Base-by-base conservation (phyloP, 331 rosid species). In the Malus hybrid region DNA sequence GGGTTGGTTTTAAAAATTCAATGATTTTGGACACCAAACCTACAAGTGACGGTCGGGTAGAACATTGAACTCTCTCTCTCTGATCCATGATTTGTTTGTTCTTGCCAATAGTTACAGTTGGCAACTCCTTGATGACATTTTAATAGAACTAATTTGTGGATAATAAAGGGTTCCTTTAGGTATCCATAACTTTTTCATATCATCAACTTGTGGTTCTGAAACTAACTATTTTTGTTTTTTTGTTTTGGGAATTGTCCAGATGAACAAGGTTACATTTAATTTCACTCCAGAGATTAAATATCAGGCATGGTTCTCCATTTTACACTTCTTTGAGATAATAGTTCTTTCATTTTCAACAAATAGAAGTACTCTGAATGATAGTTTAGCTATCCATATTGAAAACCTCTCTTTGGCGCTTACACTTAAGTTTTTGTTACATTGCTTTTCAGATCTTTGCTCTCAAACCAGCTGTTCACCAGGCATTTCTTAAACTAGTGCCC, bases 381-480 rank as follows among this genome's bases (percentile, higher is more conserved):
- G 56, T 50, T 5, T 66, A 10, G 67, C 48, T 36, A 66, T 54
- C 63, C 34, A 55, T 39, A 34, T 39, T 20, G 72, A 19, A 57
- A 73, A 66, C 19, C 39, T 56, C 13, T 44, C 34, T 52, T 73
- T 73, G 66, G 66, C 14, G 50, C 60, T 73, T 48, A 48, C 73
- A 60, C 59, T 65, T 71, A 22, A 50, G 9, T 50, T 50, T 70
- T 68, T 73, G 44, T 66, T 71, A 55, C 75, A 65, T 24, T 36
- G 74, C 79, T 65, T 57, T 83, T 78, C 91, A 95, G 99, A 95
- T 95, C 80, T 95, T 95, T 82, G 85, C 91, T 76, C 86, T 92
- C 75, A 95, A 95, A 84, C 99, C 97, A 75, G 97, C 99, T 42
- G 97, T 95, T 81, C 99, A 90, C 74, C 90, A 80, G 84, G 97